Conservation (phyloP, 23 red algal species). For the Agarophyton chilense region DNA sequence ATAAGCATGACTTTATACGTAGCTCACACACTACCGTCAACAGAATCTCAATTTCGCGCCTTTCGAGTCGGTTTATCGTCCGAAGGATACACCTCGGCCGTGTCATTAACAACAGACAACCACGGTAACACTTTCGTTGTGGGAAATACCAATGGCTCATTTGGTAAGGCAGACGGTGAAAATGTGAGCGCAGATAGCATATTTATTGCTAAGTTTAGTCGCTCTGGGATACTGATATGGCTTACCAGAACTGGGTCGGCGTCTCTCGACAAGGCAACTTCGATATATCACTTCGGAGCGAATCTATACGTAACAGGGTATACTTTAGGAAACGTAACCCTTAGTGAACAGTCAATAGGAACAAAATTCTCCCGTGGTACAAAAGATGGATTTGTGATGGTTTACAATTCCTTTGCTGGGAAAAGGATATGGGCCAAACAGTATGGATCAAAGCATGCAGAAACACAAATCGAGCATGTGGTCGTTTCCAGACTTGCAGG, state of each 20-base stretch:
- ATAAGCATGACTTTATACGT: neutral
- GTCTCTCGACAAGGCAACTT: neutral
- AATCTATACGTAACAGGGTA: neutral
- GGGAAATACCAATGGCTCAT: neutral
- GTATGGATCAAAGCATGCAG: neutral
- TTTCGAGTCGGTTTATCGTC: slow-evolving; percentile 16
- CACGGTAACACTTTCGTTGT: neutral
- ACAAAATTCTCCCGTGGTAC: neutral
- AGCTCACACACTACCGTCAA: neutral
- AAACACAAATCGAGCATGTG: neutral
- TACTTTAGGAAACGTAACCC: neutral
- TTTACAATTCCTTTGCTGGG: neutral
- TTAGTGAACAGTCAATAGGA: neutral
- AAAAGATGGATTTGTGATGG: neutral
- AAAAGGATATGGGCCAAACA: neutral
- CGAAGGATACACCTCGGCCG: slow-evolving; percentile 1
- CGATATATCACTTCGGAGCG: neutral
- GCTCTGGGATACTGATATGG: slow-evolving; percentile 21
- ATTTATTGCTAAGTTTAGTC: slow-evolving; percentile 15
- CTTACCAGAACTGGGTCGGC: neutral
- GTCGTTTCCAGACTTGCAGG: neutral
- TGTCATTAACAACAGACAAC: neutral
- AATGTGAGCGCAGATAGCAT: slow-evolving; percentile 11
- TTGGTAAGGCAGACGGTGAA: slow-evolving; percentile 1
- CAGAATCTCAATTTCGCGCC: slow-evolving; percentile 4